Evolutionary conservation across 805 yeast genomes (phyloP), one percentile per base, ranked within the genome.

Genomic region (Lipomyces kockii): DNA sequence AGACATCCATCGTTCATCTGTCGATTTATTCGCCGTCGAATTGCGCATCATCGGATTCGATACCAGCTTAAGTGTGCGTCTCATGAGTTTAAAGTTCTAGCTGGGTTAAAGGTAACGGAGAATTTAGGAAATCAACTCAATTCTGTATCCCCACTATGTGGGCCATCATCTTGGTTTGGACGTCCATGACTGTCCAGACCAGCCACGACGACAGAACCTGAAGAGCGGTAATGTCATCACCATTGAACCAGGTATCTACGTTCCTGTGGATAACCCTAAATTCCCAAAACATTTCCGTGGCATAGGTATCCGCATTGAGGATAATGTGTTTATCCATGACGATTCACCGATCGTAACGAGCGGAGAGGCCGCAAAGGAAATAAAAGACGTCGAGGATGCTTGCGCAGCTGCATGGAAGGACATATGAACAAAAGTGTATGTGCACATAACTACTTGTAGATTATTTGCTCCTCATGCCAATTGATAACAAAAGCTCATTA

Each of bases 81-180:
- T 12, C 20, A 37, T n/a, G 49, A 22, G 17, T 35, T 63, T 12
- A n/a, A n/a, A 17, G 22, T n/a, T 43, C 49, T 43, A 43, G 49
- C 12, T 43, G n/a, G 65, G 25, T 37, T 12, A n/a, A n/a, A 22
- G 17, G 29, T 25, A n/a, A 32, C 34, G 6, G 39, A 61, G 12
- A 37, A 17, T 12, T 12, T 61, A 58, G 51, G 69, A 66, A 12
- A 49, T 71, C 8, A 60, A 60, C 39, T 17, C 73, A 43, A 75
- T 86, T 49, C 78, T 90, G 49, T 95, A 93, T 76, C 98, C 98
- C 0, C 99, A 95, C 78, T 92, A 91, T 76, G 88, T 95, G 72
- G 99, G 99, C 5, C 99, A 95, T 78, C 92, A 95, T 75, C 81
- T 95, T 51, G 99, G 99, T 0, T 80, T 95, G 46, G 99, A 72